Conservation (phyloP, 192 early-diverging fungal species). For the Spizellomyces sp. region DNA sequence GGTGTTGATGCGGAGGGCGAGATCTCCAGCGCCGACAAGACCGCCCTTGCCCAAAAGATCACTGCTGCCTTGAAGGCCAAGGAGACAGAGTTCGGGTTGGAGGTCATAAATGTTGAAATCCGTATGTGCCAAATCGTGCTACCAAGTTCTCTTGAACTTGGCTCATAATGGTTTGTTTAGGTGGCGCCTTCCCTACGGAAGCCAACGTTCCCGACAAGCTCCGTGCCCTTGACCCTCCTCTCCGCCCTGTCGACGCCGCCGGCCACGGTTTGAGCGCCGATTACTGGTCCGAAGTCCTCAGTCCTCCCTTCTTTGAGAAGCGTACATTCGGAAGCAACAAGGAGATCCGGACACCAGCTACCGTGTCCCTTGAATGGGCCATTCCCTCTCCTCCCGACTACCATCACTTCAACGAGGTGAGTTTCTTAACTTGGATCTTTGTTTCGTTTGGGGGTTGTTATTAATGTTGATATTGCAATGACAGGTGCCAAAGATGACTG, state of each 20-base stretch:
- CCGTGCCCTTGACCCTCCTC: conserved; percentile 53
- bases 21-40: conserved; percentile 36
- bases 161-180: conserved; percentile 23
- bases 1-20: conserved; percentile 26
- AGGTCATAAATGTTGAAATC: conserved; percentile 48
- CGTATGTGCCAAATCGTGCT: conserved; percentile 31
- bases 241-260: conserved; percentile 40
- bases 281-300: conserved; percentile 54
- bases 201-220: conserved; percentile 48
- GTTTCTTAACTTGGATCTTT: not conserved
- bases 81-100: conserved; percentile 42
- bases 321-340: conserved; percentile 49
- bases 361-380: conserved; percentile 53
- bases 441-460: not conserved
- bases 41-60: conserved; percentile 45
- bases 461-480: not conserved
- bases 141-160: not conserved
- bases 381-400: conserved; percentile 61
- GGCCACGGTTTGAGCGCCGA: conserved; percentile 50
- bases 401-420: conserved; percentile 59
- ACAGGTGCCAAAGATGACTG: conserved; percentile 9
- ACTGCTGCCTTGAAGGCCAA: conserved; percentile 39
- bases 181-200: conserved; percentile 47
- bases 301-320: conserved; percentile 57
- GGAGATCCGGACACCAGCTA: conserved; percentile 47